Percentiles rank a stretch among this genome's conserved stretches.
Evolutionary conservation across 2,329 filamentous ascomycete genomes (phyloP).

Genomic region (Byssothecium circinans): DNA sequence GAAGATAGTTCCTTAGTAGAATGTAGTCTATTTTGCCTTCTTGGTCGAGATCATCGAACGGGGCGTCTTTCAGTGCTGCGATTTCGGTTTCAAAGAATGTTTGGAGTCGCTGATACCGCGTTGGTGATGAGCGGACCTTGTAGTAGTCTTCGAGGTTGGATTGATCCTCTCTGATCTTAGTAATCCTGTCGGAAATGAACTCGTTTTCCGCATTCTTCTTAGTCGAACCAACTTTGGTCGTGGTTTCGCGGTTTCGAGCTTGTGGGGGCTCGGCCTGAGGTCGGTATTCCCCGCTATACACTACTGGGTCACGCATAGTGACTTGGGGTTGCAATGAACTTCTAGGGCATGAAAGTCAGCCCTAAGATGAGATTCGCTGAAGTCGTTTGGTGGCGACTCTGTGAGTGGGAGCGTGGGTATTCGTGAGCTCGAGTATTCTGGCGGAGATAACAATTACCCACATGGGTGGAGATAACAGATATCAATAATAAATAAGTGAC

Average conservation of each 20-base stretch:
- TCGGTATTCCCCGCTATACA: background rate
- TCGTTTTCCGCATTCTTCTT: background rate
- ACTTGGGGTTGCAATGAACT: no score
- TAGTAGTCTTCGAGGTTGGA: constrained; percentile 54
- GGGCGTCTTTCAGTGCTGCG: constrained; percentile 32
- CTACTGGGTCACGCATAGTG: background rate
- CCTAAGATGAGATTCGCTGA: no score
- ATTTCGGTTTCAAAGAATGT: constrained; percentile 51
- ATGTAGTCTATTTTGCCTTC: constrained; percentile 54
- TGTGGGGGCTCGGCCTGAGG: background rate
- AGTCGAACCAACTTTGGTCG: background rate
- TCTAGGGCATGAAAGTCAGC: no score
- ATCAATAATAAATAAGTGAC: no score
- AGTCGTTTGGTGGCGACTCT: no score
- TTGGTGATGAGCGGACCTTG: constrained; percentile 51
- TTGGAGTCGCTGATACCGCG: constrained; percentile 45
- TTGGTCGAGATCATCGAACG: constrained; percentile 46
- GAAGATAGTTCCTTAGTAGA: constrained; percentile 53
- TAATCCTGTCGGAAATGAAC: constrained; percentile 9
- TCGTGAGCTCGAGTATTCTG: no score
- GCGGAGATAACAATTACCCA: no score
- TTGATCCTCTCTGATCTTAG: constrained; percentile 49
- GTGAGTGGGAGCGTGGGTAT: no score
- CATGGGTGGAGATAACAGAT: no score
- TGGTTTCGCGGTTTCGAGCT: background rate